These are phyloP conservation scores for Chaetomium globosum DNA, from an alignment of 2,329 filamentous ascomycete species.

Conservation along the genomic window DNA sequence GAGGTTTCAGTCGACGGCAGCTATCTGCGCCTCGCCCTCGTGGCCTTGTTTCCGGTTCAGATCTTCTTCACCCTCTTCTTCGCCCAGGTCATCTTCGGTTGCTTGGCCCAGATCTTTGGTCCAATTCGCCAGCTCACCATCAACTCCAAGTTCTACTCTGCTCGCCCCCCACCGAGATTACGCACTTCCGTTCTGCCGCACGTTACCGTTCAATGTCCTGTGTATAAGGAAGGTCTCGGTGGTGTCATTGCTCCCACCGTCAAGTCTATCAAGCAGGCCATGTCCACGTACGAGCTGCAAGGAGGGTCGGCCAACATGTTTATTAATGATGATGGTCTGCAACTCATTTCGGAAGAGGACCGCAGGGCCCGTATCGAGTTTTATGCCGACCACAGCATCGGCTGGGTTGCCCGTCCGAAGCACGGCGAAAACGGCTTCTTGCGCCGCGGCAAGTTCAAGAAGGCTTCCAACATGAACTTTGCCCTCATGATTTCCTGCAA, in stretches of 20 bases:
- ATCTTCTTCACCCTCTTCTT: conserved; percentile 84
- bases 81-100: conserved; percentile 75
- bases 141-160: conserved; percentile 84
- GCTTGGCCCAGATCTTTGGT: conserved; percentile 73
- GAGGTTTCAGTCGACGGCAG: conserved; percentile 66
- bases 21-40: conserved; percentile 65
- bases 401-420: conserved; percentile 68
- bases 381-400: conserved; percentile 69
- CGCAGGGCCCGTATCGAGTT: conserved; percentile 66
- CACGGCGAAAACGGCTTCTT: conserved; percentile 65
- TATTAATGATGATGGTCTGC: conserved; percentile 74
- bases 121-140: conserved; percentile 71
- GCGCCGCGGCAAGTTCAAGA: conserved; percentile 68
- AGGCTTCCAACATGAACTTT: conserved; percentile 75
- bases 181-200: conserved; percentile 64
- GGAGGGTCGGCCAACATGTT: conserved; percentile 79
- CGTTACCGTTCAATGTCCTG: conserved; percentile 81
- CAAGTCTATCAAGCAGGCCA: conserved; percentile 75
- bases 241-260: conserved; percentile 77
- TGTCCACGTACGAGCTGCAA: conserved; percentile 75
- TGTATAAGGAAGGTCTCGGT: conserved; percentile 81
- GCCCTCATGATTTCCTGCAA: conserved; percentile 68
- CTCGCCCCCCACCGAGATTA: conserved; percentile 65
- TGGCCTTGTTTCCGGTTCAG: conserved; percentile 69
- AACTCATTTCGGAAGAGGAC: conserved; percentile 65